Evolutionary conservation across 2,329 filamentous ascomycete species (phyloP).

Genomic region (Epichloe festucae): DNA sequence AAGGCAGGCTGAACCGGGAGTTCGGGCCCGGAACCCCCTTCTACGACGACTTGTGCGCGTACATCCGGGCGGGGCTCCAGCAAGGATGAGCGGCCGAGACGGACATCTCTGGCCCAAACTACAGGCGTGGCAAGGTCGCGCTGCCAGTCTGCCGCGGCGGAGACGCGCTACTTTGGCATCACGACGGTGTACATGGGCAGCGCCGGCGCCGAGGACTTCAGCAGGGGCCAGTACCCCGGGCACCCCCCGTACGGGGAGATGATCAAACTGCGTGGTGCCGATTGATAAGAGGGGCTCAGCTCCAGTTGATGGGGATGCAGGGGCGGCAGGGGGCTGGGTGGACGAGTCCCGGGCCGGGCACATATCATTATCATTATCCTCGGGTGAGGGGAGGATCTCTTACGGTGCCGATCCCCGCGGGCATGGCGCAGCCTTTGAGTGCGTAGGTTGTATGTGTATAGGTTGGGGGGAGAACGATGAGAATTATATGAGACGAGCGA

Average conservation of each 20-base stretch:
- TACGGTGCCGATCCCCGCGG: no score
- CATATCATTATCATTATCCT: no score
- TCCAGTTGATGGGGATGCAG: slow-evolving; percentile 40
- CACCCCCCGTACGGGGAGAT: slow-evolving; percentile 41
- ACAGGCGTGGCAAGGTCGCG: slow-evolving; percentile 33
- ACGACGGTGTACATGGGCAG: slow-evolving; percentile 45
- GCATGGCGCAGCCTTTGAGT: no score
- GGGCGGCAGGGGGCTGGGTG: slow-evolving; percentile 19
- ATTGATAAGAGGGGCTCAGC: slow-evolving; percentile 28
- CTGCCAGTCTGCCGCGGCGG: slow-evolving; percentile 23
- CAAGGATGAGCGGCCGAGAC: slow-evolving; percentile 35
- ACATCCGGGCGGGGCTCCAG: slow-evolving; percentile 24
- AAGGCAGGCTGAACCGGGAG: slow-evolving; percentile 26
- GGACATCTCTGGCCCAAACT: slow-evolving; percentile 30
- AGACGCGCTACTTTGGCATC: slow-evolving; percentile 39
- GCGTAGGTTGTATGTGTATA: no score
- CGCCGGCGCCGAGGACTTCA: slow-evolving; percentile 26
- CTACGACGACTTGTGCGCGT: slow-evolving; percentile 28
- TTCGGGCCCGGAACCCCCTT: slow-evolving; percentile 29
- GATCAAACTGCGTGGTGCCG: slow-evolving; percentile 42
- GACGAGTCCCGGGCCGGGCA: no score
- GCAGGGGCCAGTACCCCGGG: slow-evolving; percentile 37
- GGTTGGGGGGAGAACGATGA: no score
- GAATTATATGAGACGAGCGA: no score
- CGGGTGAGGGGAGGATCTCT: no score